Base-by-base conservation (phyloP, 2,329 filamentous ascomycete genomes). In the Epichloe baconii region DNA sequence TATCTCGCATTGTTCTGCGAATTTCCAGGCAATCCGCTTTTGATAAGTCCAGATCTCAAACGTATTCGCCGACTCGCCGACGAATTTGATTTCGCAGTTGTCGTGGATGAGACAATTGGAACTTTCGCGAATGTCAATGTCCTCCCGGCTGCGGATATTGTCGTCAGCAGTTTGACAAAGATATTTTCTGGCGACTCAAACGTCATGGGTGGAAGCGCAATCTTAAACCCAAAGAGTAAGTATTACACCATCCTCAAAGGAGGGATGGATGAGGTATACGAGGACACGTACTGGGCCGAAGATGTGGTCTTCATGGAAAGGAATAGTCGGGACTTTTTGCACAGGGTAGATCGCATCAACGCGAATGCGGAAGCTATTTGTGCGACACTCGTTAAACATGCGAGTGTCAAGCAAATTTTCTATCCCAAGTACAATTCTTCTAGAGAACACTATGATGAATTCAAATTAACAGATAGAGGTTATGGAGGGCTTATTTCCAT, bases 161-260 rank as follows among this genome's bases (percentile, higher is more conserved):
- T 97, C 5, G 91, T 95, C 52, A 95, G 88, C 72, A 95, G 88
- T 64, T 74, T 98, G 53, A 97, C 93, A 47, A 98, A 98, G 67
- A 85, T 97, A 50, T 98, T 98, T 70, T 95, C 88, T 51, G 93
- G 93, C 48, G 93, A 96, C 68, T 93, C 88, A 66, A 97, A 98
- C 66, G 93, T 98, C 58, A 97, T 97, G 91, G 93, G 90, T 53
- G 93, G 93, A 51, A 86, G 83, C 56, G 70, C 76, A 44, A 78
- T 83, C 50, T 64, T 83, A 44, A 83, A 83, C 60, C 79, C 79
- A 0, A 78, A 82, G 52, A 73, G 82, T n/a, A 79, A 71, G 44
- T 85, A 84, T 68, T 95, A 95, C 65, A 51, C 65, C 3, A 59
- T 69, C 0, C 68, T 98, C n/a, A 91, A 88, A 63, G 63, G 71